Conservation (phyloP, 1,139 yeast genomes). For the Lodderomyces jiufengensis region DNA sequence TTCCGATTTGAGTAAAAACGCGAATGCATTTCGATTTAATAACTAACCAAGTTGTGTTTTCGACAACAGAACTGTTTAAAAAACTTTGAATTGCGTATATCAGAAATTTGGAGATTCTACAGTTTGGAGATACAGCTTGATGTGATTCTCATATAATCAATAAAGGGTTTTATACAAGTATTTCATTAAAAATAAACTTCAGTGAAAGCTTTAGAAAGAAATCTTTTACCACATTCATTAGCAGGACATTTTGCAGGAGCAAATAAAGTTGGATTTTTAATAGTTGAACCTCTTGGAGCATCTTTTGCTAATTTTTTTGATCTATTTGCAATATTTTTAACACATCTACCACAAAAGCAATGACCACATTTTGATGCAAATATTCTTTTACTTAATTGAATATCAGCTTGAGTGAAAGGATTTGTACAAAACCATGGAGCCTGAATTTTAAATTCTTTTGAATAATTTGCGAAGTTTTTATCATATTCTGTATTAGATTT, state of each 20-base stretch:
- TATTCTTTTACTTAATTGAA: constrained; percentile 61
- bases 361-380: constrained; percentile 81
- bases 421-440: constrained; percentile 66
- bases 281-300: constrained; percentile 19
- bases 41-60: too few species aligned
- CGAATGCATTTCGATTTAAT: too few species aligned
- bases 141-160: background rate
- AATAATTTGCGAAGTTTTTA: constrained; percentile 24
- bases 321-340: constrained; percentile 4
- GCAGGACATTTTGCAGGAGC: constrained; percentile 52
- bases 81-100: too few species aligned
- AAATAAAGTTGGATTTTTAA: constrained; percentile 42
- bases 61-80: too few species aligned
- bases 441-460: constrained; percentile 30
- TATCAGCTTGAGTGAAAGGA: constrained; percentile 51
- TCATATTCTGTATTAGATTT: constrained; percentile 29
- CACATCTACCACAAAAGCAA: constrained; percentile 58
- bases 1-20: too few species aligned
- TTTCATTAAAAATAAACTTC: constrained; percentile 34
- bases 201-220: constrained; percentile 33
- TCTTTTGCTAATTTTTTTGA: constrained; percentile 20
- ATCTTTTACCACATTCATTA: constrained; percentile 32
- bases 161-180: too few species aligned
- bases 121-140: too few species aligned
- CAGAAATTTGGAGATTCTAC: too few species aligned